Percentiles rank a stretch among this genome's conserved stretches.
Evolutionary conservation across 2,329 filamentous ascomycete genomes (phyloP).

Genomic region (Hymenoscyphus albidus): DNA sequence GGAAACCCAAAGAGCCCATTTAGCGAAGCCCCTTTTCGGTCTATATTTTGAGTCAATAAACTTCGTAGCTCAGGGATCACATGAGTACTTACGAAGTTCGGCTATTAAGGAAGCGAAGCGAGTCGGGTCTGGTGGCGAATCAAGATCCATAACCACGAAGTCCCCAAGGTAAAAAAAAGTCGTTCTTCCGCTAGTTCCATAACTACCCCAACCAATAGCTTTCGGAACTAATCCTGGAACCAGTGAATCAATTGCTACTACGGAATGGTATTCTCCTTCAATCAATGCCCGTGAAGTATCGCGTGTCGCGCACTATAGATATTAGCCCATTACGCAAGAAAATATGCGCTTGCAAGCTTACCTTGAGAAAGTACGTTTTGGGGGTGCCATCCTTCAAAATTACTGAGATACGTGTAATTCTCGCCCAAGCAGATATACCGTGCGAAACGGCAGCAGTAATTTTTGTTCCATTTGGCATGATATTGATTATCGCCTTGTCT

Average conservation of each 20-base stretch:
- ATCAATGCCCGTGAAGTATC: not conserved
- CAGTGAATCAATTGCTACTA: conserved; percentile 3
- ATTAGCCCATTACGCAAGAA: not conserved
- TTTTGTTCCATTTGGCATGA: not conserved
- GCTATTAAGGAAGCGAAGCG: conserved; percentile 22
- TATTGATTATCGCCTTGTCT: too few relatives aligned
- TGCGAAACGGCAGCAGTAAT: not conserved
- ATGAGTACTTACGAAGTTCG: conserved; percentile 22
- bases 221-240: conserved; percentile 8
- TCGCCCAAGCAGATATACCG: not conserved
- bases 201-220: conserved; percentile 9
- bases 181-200: not conserved
- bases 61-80: not conserved
- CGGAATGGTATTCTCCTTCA: conserved; percentile 10
- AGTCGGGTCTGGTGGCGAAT: not conserved
- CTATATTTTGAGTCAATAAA: not conserved
- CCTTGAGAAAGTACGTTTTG: conserved; percentile 1
- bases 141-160: not conserved
- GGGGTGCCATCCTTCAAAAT: not conserved
- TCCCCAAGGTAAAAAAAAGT: conserved; percentile 2
- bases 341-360: not conserved
- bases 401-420: not conserved
- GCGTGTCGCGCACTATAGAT: not conserved
- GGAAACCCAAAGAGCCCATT: conserved; percentile 32
- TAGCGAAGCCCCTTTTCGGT: conserved; percentile 20